These are phyloP conservation scores for Phytomonas francai DNA, from an alignment of 208 protist genomes.

Conservation along the genomic window DNA sequence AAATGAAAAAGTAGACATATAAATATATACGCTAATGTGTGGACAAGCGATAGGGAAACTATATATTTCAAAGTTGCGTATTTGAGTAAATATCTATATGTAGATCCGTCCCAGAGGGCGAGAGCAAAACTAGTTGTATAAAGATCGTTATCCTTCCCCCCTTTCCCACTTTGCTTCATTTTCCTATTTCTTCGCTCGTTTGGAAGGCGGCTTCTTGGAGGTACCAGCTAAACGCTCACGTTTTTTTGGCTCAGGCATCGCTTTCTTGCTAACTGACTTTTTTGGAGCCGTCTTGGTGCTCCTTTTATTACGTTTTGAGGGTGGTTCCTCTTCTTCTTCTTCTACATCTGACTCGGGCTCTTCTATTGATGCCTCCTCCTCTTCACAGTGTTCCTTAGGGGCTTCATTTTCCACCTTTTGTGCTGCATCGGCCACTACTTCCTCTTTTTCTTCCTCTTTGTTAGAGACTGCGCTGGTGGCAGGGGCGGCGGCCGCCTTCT, in stretches of 20 bases:
- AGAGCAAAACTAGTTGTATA: neutral
- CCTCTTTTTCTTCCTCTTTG: slow-evolving; percentile 7
- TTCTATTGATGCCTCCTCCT: slow-evolving; percentile 12
- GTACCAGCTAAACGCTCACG: slow-evolving; percentile 9
- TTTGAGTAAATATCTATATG: too few relatives aligned
- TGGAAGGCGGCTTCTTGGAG: slow-evolving; percentile 22
- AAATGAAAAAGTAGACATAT: neutral
- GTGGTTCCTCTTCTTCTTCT: slow-evolving; percentile 6
- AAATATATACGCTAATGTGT: neutral
- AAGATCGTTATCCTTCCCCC: too few relatives aligned
- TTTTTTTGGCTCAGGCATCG: slow-evolving; percentile 23
- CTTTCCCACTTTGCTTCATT: too few relatives aligned
- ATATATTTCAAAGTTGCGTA: too few relatives aligned
- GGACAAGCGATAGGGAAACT: too few relatives aligned
- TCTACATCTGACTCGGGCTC: slow-evolving; percentile 16
- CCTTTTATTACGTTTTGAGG: too few relatives aligned
- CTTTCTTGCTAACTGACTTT: slow-evolving; percentile 9
- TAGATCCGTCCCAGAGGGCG: neutral
- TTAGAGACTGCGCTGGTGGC: slow-evolving; percentile 7
- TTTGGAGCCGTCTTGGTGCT: too few relatives aligned
- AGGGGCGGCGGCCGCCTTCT: slow-evolving; percentile 3
- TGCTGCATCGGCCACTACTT: slow-evolving; percentile 11
- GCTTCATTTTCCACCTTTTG: slow-evolving; percentile 12
- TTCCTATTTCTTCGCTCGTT: slow-evolving; percentile 42
- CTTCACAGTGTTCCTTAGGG: slow-evolving; percentile 14